These are phyloP conservation scores for Ceratobasidium sp. DNA, from an alignment of 1,284 basidiomycete genomes.

Conservation along the genomic window DNA sequence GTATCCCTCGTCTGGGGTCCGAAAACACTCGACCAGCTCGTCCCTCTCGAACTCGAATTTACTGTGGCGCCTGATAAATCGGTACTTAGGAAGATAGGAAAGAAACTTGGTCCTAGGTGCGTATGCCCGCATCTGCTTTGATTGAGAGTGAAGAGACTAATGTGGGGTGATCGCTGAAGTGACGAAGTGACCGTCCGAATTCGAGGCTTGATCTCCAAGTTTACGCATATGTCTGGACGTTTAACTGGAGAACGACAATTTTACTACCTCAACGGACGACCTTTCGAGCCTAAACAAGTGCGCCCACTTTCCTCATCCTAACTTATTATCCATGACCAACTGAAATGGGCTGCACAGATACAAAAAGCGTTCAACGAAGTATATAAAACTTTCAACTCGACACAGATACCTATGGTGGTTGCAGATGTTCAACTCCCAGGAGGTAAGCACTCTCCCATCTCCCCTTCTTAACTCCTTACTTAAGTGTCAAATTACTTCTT, in stretches of 20 bases:
- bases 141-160: not conserved
- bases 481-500: not conserved
- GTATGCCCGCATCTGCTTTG: not conserved
- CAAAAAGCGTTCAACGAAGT: slow-evolving; percentile 90
- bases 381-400: slow-evolving; percentile 85
- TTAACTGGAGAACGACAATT: slow-evolving; percentile 88
- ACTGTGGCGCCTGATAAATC: slow-evolving; percentile 71
- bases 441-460: slow-evolving; percentile 57
- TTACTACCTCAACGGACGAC: slow-evolving; percentile 93
- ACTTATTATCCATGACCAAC: not conserved
- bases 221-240: slow-evolving; percentile 75
- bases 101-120: slow-evolving; percentile 5
- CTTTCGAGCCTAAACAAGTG: slow-evolving; percentile 83
- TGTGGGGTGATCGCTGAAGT: slow-evolving; percentile 4
- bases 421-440: slow-evolving; percentile 86
- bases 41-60: slow-evolving; percentile 78
- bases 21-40: slow-evolving; percentile 78
- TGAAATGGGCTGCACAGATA: slow-evolving; percentile 60
- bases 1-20: slow-evolving; percentile 87
- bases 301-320: slow-evolving; percentile 45
- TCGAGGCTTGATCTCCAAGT: slow-evolving; percentile 82
- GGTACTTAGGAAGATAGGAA: slow-evolving; percentile 55
- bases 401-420: slow-evolving; percentile 83
- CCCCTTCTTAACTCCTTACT: not conserved
- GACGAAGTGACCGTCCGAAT: slow-evolving; percentile 64